Evolutionary conservation across 192 early-diverging fungal species (phyloP), one percentile per base, ranked within the genome.

Genomic region (Umbelopsis vinacea): DNA sequence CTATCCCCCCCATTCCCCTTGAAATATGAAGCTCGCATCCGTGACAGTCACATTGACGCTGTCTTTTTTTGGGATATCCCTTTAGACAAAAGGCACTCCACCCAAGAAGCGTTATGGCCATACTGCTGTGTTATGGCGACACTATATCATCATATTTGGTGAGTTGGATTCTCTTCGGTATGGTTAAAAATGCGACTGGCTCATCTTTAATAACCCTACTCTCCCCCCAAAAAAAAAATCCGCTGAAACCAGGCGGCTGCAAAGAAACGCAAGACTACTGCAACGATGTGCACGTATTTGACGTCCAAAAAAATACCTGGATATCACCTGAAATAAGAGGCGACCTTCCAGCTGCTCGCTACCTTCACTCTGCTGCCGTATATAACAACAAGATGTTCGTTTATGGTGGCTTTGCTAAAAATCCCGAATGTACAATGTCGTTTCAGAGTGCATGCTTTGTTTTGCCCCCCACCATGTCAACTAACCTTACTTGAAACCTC

Each of bases 311-410:
- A 15, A 55, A 71, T 29, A 85, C 79, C 0, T 90, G 89, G 89
- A 76, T 73, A 46, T 73, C 79, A 7, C 89, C 89, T 19, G 79
- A 82, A 55, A 80, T 87, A 46, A 67, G 68, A 37, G 88, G 86
- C 19, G 75, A 75, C 47, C 75, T 89, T 2, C 85, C 86, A 47
- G 71, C 73, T 26, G 77, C 83, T 24, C 76, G 88, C 12, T 84
- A 84, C 38, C 68, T 85, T 12, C 89, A 90, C 47, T 83, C 84
- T 11, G 87, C 89, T 12, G 84, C 82, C 2, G 80, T 89, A 14
- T 86, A 87, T 73, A 78, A 87, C 22, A 82, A 87, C 68, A 89
- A 85, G 72, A 74, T 90, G 67, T 87, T 85, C 57, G 77, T 90
- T 21, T 84, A 85, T 26, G 89, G 89, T 45, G 86, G 84, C 43